Conservation (phyloP, 768 basidiomycete species). For the Crassisporium funariophilum region DNA sequence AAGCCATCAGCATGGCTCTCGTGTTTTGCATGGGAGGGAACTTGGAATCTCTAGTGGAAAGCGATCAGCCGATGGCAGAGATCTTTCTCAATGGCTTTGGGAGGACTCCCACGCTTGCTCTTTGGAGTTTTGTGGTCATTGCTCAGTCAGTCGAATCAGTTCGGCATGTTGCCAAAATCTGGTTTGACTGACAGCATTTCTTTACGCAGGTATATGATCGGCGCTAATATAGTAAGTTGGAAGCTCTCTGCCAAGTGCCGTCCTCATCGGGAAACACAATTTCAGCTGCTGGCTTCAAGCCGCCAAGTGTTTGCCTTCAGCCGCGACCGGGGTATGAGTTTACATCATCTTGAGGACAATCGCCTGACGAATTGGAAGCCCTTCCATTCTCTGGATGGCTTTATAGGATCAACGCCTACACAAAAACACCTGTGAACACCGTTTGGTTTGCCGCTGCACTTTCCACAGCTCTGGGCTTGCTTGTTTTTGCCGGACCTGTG, state of each 20-base stretch:
- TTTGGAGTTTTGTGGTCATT: slow-evolving; percentile 41
- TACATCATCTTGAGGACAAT: not conserved
- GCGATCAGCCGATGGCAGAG: slow-evolving; percentile 62
- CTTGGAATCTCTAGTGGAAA: slow-evolving; percentile 41
- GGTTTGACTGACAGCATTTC: not conserved
- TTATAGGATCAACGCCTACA: slow-evolving; percentile 57
- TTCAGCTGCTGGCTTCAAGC: slow-evolving; percentile 30
- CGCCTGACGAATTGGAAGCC: slow-evolving; percentile 27
- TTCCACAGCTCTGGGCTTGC: slow-evolving; percentile 53
- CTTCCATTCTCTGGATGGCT: slow-evolving; percentile 65
- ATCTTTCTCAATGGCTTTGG: slow-evolving; percentile 55
- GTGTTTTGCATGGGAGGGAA: slow-evolving; percentile 64
- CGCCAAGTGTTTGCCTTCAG: slow-evolving; percentile 75
- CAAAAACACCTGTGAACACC: slow-evolving; percentile 62
- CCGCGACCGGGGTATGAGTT: slow-evolving; percentile 52
- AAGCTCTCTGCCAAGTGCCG: not conserved
- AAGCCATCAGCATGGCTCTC: slow-evolving; percentile 62
- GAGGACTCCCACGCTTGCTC: slow-evolving; percentile 35
- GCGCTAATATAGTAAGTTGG: slow-evolving; percentile 50
- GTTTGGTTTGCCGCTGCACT: slow-evolving; percentile 53
- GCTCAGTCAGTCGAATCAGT: slow-evolving; percentile 34
- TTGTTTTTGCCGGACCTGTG: slow-evolving; percentile 60
- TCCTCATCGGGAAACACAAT: not conserved
- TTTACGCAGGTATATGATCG: slow-evolving; percentile 54
- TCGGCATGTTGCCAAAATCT: too few relatives aligned